Evolutionary conservation across 2,329 filamentous ascomycete genomes (phyloP).

Genomic region (Escovopsis sp.): DNA sequence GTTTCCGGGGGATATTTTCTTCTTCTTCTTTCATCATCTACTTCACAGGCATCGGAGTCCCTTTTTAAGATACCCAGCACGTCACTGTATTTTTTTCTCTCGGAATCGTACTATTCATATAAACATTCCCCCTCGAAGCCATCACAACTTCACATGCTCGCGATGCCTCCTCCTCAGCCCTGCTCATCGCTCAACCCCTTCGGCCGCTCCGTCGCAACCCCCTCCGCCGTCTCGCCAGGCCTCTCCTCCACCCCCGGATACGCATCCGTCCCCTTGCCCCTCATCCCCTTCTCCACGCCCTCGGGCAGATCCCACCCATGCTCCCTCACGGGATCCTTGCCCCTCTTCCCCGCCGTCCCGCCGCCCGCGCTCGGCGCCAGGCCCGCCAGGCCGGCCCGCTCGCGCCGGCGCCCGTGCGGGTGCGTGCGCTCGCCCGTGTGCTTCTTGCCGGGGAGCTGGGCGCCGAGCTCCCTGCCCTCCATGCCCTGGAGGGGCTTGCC

Average conservation of each 20-base stretch:
- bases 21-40: no score
- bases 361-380: conserved; percentile 16
- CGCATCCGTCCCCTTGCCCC: background rate
- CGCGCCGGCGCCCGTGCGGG: conserved; percentile 13
- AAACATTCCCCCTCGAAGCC: no score
- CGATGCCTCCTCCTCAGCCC: no score
- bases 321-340: conserved; percentile 14
- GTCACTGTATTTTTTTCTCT: no score
- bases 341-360: no score
- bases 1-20: no score
- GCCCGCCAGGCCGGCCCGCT: conserved; percentile 24
- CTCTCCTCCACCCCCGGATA: background rate
- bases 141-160: no score
- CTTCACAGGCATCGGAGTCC: no score
- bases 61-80: no score
- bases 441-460: conserved; percentile 4
- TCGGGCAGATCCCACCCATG: conserved; percentile 9
- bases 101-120: no score
- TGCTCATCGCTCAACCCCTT: background rate
- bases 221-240: background rate
- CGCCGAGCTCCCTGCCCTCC: conserved; percentile 22
- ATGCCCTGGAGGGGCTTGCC: conserved; percentile 30
- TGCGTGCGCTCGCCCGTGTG: conserved; percentile 20
- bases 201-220: background rate
- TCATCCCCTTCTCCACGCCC: conserved; percentile 3